Conservation (phyloP, 768 basidiomycete species). For the Suillus subaureus region DNA sequence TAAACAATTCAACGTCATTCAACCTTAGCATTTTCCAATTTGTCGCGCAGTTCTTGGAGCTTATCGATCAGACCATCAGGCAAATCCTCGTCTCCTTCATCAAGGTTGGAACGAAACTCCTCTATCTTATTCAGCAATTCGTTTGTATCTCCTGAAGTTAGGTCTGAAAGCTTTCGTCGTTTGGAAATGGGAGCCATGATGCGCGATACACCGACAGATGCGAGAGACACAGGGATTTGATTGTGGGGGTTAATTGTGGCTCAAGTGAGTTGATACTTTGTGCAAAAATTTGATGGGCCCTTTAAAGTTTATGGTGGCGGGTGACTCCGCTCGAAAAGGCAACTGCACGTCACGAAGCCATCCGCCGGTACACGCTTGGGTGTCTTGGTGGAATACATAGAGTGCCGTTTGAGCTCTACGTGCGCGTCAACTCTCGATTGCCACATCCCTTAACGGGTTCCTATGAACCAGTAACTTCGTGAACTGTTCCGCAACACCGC, state of each 20-base stretch:
- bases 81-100: constrained; percentile 24
- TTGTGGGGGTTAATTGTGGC: not conserved
- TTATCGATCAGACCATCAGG: constrained; percentile 10
- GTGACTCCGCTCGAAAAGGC: no score
- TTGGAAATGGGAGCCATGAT: not conserved
- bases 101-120: constrained; percentile 15
- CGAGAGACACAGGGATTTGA: not conserved
- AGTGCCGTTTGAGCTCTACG: no score
- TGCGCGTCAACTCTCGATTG: no score
- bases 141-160: constrained; percentile 16
- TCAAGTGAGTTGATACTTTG: not conserved
- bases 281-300: no score
- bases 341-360: no score
- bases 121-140: constrained; percentile 14
- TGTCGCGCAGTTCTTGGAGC: constrained; percentile 16
- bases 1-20: not conserved
- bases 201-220: not conserved
- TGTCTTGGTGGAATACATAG: no score
- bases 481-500: not conserved
- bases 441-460: no score
- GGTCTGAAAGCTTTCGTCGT: constrained; percentile 2
- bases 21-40: not conserved
- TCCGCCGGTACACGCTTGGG: no score
- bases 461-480: not conserved
- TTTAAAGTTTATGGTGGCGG: no score